Percentiles rank a stretch among this genome's conserved stretches.
Evolutionary conservation across 2,329 filamentous ascomycete genomes (phyloP).

Genomic region (Bipolaris gigantea): DNA sequence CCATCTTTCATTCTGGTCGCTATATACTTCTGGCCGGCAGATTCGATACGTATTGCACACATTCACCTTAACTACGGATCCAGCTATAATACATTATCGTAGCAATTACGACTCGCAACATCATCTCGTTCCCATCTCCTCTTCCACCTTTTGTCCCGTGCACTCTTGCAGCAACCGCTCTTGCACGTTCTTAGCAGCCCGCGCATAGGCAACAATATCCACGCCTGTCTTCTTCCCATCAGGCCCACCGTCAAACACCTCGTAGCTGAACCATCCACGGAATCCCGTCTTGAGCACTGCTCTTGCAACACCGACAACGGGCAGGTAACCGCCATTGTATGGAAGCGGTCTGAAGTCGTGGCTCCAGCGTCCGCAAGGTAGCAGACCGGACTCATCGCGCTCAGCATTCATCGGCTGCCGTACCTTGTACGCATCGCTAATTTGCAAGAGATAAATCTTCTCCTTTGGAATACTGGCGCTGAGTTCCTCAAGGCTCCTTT

Average conservation of each 20-base stretch:
- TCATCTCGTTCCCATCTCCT: slow-evolving; percentile 19
- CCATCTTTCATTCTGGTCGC: no score
- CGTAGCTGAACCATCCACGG: slow-evolving; percentile 67
- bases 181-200: slow-evolving; percentile 56
- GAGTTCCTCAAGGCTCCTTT: slow-evolving; percentile 60
- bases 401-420: slow-evolving; percentile 57
- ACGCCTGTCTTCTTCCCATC: slow-evolving; percentile 58
- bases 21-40: no score
- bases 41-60: not conserved
- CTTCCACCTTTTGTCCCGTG: slow-evolving; percentile 23
- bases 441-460: slow-evolving; percentile 75
- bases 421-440: slow-evolving; percentile 72
- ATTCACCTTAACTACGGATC: not conserved
- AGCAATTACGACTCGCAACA: not conserved
- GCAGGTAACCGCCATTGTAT: slow-evolving; percentile 71
- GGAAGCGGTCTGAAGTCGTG: slow-evolving; percentile 70
- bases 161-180: slow-evolving; percentile 42
- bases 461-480: slow-evolving; percentile 61
- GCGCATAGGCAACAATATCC: slow-evolving; percentile 54
- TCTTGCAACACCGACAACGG: slow-evolving; percentile 64
- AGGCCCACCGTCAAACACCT: slow-evolving; percentile 67
- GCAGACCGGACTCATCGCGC: slow-evolving; percentile 55
- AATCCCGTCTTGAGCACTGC: slow-evolving; percentile 71
- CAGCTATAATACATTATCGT: not conserved
- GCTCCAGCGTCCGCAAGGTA: slow-evolving; percentile 70